Base-by-base conservation (phyloP, 495 filamentous ascomycete species). In the Xylaria venustula region DNA sequence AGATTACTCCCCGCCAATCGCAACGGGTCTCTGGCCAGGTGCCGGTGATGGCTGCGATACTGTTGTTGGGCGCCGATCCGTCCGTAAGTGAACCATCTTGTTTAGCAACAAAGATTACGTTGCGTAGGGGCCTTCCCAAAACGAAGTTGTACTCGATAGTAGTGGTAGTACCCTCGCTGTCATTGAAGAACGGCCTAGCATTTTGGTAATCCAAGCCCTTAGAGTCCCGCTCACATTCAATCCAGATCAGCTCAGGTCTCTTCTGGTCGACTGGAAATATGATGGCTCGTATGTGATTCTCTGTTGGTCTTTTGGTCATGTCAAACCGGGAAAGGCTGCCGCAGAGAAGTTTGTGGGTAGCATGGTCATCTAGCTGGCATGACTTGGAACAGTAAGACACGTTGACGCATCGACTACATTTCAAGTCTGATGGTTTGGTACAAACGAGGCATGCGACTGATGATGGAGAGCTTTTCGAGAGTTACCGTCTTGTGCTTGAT, bases 371-470 rank as follows among this genome's bases (percentile, higher is more conserved):
- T n/a, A 1, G 1, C 47, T 49, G 47, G 47, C 25, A 49, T 32
- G n/a, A 2, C 11, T 32, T 49, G 12, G 47, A 49, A 49, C 47
- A 30, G 15, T 49, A 49, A 6, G 23, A n/a, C 12, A 26, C 47
- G 25, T 17, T 8, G 28, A 30, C 28, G 25, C 25, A 30, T 26
- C 47, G 47, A 14, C 2, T 22, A 49, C 63, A 65, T 30, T 49
- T 32, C 0, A 26, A 22, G 50, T 54, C 23, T 45, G 50, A 20
- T 15, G 63, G 45, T 30, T 20, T 30, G 23, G 58, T 51, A 54
- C 63, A 65, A 26, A 65, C 17, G 25, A 62, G 54, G 42, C 63
- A 65, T 17, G 23, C 42, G 7, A 4, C 14, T 22, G 56, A 36
- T 32, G 41, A 17, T 19, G n/a, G n/a, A n/a, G n/a, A n/a, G n/a